Evolutionary conservation across 2,329 filamentous ascomycete genomes (phyloP).

Genomic region (Neurospora crassa): DNA sequence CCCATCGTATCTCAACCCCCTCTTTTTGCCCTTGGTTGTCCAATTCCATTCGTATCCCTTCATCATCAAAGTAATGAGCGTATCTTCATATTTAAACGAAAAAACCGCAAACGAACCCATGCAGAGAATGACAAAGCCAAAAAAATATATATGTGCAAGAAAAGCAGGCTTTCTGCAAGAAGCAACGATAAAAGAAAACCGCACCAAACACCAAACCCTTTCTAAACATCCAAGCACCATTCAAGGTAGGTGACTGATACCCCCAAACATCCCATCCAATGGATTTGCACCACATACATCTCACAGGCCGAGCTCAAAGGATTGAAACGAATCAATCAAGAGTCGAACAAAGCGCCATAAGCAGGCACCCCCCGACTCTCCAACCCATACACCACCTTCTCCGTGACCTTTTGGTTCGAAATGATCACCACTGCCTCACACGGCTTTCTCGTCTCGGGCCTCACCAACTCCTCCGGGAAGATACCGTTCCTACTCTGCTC

Average conservation of each 20-base stretch:
- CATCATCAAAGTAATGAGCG: too few relatives aligned
- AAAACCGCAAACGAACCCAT: too few relatives aligned
- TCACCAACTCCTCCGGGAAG: slow-evolving; percentile 17
- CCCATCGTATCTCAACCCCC: too few relatives aligned
- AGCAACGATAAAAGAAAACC: neutral
- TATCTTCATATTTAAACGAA: too few relatives aligned
- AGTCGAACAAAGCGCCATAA: slow-evolving; percentile 66
- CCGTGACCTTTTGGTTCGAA: slow-evolving; percentile 58
- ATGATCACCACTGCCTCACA: slow-evolving; percentile 64
- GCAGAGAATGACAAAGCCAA: neutral
- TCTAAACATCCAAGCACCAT: neutral
- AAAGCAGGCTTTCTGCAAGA: neutral
- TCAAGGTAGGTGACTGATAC: too few relatives aligned
- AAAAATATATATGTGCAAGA: neutral
- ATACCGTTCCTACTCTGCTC: slow-evolving; percentile 12
- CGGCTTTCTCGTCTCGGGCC: slow-evolving; percentile 28
- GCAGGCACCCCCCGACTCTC: slow-evolving; percentile 57
- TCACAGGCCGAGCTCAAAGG: too few relatives aligned
- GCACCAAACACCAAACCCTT: neutral
- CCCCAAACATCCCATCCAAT: too few relatives aligned
- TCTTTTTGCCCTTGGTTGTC: too few relatives aligned
- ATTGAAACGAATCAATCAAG: neutral
- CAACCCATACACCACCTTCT: slow-evolving; percentile 58
- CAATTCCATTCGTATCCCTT: too few relatives aligned
- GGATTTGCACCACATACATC: too few relatives aligned